Evolutionary conservation across 2,329 filamentous ascomycete species (phyloP).

Genomic region (Cladosporium sp.): DNA sequence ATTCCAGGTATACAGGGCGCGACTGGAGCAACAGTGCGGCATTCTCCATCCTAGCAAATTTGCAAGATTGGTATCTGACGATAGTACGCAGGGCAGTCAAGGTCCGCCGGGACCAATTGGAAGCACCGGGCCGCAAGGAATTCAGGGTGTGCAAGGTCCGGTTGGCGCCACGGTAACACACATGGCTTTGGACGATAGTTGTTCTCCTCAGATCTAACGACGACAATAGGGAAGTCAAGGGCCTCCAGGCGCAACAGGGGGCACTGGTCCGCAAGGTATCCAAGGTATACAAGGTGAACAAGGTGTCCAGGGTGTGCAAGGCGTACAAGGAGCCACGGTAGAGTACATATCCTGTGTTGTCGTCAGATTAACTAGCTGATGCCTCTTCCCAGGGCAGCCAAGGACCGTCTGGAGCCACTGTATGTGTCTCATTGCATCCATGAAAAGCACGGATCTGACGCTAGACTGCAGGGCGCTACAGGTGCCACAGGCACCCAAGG

Average conservation of each 20-base stretch:
- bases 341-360: neutral
- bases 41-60: neutral
- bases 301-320: neutral
- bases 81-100: conserved; percentile 9
- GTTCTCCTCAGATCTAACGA: neutral
- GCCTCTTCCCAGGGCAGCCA: conserved; percentile 4
- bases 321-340: neutral
- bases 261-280: conserved; percentile 14
- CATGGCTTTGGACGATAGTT: neutral
- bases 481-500: neutral
- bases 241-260: conserved; percentile 19
- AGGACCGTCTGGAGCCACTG: conserved; percentile 11
- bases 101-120: conserved; percentile 21
- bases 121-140: conserved; percentile 15
- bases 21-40: neutral
- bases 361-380: neutral
- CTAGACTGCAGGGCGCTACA: neutral
- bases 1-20: conserved; percentile 10
- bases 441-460: neutral
- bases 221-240: conserved; percentile 8
- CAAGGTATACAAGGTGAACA: conserved; percentile 13
- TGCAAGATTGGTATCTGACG: neutral
- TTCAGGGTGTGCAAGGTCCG: conserved; percentile 9
- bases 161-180: neutral
- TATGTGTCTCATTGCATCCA: neutral